Base-by-base conservation (phyloP, 306 rosid species). In the Fagus sylvatica region DNA sequence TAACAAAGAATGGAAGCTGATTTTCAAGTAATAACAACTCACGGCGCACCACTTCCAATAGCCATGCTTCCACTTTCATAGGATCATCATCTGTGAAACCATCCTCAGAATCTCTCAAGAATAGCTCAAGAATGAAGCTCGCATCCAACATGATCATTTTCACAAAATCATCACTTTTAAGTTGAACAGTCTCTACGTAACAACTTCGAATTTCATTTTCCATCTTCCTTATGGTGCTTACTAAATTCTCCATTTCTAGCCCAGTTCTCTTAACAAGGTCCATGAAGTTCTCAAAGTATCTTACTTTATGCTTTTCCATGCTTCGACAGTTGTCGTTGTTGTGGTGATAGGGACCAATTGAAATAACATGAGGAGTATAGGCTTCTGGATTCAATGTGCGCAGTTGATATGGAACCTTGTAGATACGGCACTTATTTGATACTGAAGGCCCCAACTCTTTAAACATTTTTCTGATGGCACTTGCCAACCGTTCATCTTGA, bases 281-380 rank as follows among this genome's bases (percentile, higher is more conserved):
- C 3, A 64, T 19, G 17, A 81, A 78, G 0, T 22, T 7, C 19
- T 78, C 81, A 71, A 75, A 69, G 5, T 67, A 81, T 11, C 67
- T 17, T 2, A 59, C 74, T 46, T 85, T 82, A 67, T 76, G 41
- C 0, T 56, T 74, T 54, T 85, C 78, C 84, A 85, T 75, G 73
- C 62, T 82, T 19, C 60, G 75, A 12, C 82, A 72, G 17, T 40
- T 70, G 1, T 36, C 51, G 3, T 61, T 75, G n/a, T n/a, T 0
- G 13, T 36, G 74, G 77, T 85, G 79, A 51, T 82, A 72, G 36
- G 84, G 88, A 5, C 88, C 88, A 2, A 85, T 75, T 13, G 88
- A 85, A 74, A 85, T 71, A 43, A 81, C 76, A 19, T 57, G 78
- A 13, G 88, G 88, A 13, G 88, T 79, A 65, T 79, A 85, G 5